Evolutionary conservation across 2,329 filamentous ascomycete genomes (phyloP), one percentile per base, ranked within the genome.

Genomic region (Fusarium pilosicola): DNA sequence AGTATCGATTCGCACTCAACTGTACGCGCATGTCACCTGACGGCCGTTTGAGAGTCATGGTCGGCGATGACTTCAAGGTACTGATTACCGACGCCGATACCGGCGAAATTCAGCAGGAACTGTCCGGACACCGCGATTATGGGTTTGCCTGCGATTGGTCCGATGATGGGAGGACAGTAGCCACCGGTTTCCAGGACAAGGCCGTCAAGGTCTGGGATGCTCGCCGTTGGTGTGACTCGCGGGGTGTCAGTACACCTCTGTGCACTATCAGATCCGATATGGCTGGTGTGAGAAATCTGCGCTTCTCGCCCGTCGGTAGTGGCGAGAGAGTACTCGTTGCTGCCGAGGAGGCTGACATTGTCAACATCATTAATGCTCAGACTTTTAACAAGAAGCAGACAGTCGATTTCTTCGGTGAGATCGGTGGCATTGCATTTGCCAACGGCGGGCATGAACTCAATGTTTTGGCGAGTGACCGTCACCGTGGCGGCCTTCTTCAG

Each of bases 71-170:
- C 66, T 83, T 85, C 64, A 86, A 92, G 44, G 89, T 92, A 0
- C 83, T 92, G 56, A 92, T 96, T 77, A 88, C 89, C 20, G 88
- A 93, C 70, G 90, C 93, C 17, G 92, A 94, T 62, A 90, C 88
- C 18, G 90, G 92, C 20, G 83, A 87, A 67, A 85, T 84, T 62
- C 86, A 88, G 71, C 86, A 91, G 74, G 82, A 84, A 32, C 86
- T 95, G 4, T 81, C 84, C 8, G 91, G 91, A 5, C 92, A 94
- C 77, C 85, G 85, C 20, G 93, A 95, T 77, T 93, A 88, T 74
- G 92, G 90, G 5, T 96, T 95, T 77, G 90, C 93, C 4, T 94
- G 92, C 77, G 93, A 92, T 74, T 96, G 93, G 93, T 91, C 93
- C 24, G 90, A 92, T 60, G 91, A 95, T 78, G 93, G 93, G 38